A percentile compares a stretch with the other conserved stretches of the same genome.
phyloP scores from a whole-genome alignment of 176 grass and related monocot species.

The Secale cereale region DNA sequence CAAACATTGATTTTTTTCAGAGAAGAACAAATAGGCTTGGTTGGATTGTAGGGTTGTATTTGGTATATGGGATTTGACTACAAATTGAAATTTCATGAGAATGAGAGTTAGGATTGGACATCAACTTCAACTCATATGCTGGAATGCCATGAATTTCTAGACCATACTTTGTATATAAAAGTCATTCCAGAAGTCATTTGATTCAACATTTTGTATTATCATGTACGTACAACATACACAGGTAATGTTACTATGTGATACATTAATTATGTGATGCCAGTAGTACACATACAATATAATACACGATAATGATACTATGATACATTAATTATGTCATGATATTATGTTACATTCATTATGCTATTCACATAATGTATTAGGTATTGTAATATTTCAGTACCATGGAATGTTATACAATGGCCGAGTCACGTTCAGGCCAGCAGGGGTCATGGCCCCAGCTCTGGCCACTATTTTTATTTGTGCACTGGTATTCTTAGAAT shows the following conservation, averaged over 20 bases:
- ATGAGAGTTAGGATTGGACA: not conserved
- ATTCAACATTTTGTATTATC: not conserved
- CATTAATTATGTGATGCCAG: too few species aligned
- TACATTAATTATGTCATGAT: not conserved
- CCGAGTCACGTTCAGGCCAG: too few species aligned
- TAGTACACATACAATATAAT: too few species aligned
- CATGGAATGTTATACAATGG: not conserved
- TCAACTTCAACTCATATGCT: not conserved
- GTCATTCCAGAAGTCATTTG: not conserved
- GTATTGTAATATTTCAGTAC: not conserved
- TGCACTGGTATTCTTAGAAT: not conserved
- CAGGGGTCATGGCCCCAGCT: too few species aligned
- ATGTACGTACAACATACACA: not conserved
- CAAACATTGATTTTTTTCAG: not conserved
- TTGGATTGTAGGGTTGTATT: not conserved
- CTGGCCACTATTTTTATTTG: too few species aligned
- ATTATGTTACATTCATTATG: not conserved
- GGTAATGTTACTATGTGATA: too few species aligned
- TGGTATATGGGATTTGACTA: not conserved
- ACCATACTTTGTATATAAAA: not conserved
- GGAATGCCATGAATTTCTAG: not conserved
- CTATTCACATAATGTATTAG: not conserved
- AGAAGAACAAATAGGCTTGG: not conserved
- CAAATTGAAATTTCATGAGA: not conserved
- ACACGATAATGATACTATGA: too few species aligned